A percentile compares a stretch with the other conserved stretches of the same genome.
Evolutionary conservation across 305 asterid species (phyloP).

Genomic region (Fraxinus nigra): DNA sequence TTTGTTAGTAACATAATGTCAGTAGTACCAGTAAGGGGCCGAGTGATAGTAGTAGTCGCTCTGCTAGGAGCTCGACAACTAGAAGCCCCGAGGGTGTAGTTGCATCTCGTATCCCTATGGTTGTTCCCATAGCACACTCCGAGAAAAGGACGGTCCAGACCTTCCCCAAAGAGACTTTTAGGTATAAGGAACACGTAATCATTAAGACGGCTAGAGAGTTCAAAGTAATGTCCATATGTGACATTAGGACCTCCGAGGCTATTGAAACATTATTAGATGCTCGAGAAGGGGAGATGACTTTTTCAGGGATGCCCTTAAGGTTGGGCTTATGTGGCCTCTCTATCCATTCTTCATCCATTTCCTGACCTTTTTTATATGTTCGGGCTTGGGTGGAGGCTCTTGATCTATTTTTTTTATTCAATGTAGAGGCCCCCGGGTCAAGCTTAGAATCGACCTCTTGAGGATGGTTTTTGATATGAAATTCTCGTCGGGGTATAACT

Average conservation of each 20-base stretch:
- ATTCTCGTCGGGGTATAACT: neutral
- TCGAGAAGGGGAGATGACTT: neutral
- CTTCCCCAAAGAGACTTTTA: too few species aligned
- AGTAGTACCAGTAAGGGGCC: neutral
- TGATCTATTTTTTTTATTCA: too few species aligned
- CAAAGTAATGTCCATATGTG: neutral
- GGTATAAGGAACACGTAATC: neutral
- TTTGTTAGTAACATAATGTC: neutral
- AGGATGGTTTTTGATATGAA: neutral
- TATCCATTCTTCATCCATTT: too few species aligned
- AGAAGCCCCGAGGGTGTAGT: neutral
- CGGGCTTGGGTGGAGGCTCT: neutral
- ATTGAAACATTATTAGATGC: neutral
- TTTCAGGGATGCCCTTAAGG: neutral
- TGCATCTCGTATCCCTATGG: neutral
- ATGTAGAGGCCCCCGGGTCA: neutral
- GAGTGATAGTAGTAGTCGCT: neutral
- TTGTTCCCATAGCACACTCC: neutral
- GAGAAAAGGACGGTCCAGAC: neutral
- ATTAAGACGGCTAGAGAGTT: neutral
- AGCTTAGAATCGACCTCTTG: neutral
- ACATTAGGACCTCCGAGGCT: neutral
- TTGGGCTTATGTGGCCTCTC: neutral
- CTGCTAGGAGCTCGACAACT: neutral
- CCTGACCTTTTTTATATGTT: too few species aligned